A percentile compares a stretch with the other conserved stretches of the same genome.
Evolutionary conservation across 2,329 filamentous ascomycete genomes (phyloP).

Genomic region (Tolypocladium amazonense): DNA sequence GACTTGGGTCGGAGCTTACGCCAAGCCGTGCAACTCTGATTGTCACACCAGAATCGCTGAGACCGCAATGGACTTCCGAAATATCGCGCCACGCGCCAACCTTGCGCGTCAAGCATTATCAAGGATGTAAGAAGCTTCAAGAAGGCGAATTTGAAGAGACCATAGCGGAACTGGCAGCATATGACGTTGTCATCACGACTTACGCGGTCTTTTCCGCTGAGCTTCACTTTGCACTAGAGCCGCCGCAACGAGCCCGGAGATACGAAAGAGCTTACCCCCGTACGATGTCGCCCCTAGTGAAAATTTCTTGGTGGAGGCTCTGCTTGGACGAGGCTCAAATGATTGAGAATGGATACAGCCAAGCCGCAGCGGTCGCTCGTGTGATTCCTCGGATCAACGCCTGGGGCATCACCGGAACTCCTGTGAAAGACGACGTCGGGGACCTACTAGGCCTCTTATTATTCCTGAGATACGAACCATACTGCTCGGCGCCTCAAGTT

Average conservation of each 20-base stretch:
- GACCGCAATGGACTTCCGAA: slow-evolving; percentile 52
- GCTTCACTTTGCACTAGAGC: slow-evolving; percentile 62
- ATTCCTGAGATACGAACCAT: slow-evolving; percentile 73
- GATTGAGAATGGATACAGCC: slow-evolving; percentile 80
- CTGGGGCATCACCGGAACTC: slow-evolving; percentile 86
- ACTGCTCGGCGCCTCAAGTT: slow-evolving; percentile 48
- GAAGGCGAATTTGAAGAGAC: slow-evolving; percentile 26
- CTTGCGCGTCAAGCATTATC: slow-evolving; percentile 45
- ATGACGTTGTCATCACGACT: slow-evolving; percentile 54
- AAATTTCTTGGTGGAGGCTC: slow-evolving; percentile 81
- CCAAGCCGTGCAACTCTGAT: slow-evolving; percentile 49
- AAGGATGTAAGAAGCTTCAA: slow-evolving; percentile 31
- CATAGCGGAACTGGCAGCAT: slow-evolving; percentile 32
- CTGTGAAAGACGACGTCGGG: slow-evolving; percentile 64
- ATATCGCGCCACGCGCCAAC: slow-evolving; percentile 46
- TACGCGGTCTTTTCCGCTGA: slow-evolving; percentile 68
- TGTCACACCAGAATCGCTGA: slow-evolving; percentile 45
- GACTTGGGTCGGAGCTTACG: slow-evolving; percentile 31
- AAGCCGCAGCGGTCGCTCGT: slow-evolving; percentile 70
- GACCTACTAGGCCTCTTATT: slow-evolving; percentile 73
- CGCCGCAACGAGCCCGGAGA: slow-evolving; percentile 58
- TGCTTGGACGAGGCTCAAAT: slow-evolving; percentile 77
- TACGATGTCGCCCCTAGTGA: slow-evolving; percentile 64
- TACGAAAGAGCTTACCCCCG: slow-evolving; percentile 55
- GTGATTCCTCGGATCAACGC: slow-evolving; percentile 75